These are phyloP conservation scores for Euphrasia arctica DNA, from an alignment of 305 asterid genomes.

Conservation along the genomic window DNA sequence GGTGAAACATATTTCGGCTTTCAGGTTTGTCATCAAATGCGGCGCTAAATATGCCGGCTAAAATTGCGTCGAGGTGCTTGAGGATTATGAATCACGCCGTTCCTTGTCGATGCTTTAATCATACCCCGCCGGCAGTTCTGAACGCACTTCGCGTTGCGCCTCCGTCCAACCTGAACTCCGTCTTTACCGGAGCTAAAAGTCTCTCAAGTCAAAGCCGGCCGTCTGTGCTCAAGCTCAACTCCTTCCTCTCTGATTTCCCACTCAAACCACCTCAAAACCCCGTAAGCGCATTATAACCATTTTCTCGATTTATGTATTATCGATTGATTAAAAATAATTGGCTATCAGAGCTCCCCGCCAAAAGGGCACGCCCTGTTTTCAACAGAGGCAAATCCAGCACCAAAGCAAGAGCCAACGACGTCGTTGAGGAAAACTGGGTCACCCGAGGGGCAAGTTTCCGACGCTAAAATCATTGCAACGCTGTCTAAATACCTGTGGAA, in stretches of 20 bases:
- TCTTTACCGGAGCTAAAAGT: slow-evolving; percentile 38
- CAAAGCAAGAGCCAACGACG: slow-evolving; percentile 41
- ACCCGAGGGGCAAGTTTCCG: slow-evolving; percentile 47
- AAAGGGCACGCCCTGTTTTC: slow-evolving; percentile 65
- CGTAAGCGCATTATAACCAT: slow-evolving; percentile 30
- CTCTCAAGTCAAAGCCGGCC: slow-evolving; percentile 35
- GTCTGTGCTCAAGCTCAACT: slow-evolving; percentile 41
- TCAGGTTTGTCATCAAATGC: slow-evolving; percentile 27
- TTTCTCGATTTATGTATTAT: slow-evolving; percentile 13
- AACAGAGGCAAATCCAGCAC: slow-evolving; percentile 47
- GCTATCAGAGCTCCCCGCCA: slow-evolving; percentile 39
- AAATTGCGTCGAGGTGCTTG: slow-evolving; percentile 44
- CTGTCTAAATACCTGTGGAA: slow-evolving; percentile 83
- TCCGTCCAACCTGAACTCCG: slow-evolving; percentile 27
- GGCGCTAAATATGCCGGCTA: slow-evolving; percentile 36
- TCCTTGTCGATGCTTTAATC: slow-evolving; percentile 28
- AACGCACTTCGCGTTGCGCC: slow-evolving; percentile 25
- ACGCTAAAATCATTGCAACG: slow-evolving; percentile 60
- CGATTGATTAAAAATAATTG: slow-evolving; percentile 22
- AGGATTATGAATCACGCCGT: slow-evolving; percentile 35
- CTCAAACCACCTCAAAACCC: slow-evolving; percentile 47
- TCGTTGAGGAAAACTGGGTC: slow-evolving; percentile 31
- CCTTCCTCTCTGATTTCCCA: slow-evolving; percentile 66
- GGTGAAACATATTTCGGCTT: neutral
- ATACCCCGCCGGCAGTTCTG: slow-evolving; percentile 20